A percentile compares a stretch with the other conserved stretches of the same genome.
These are phyloP conservation scores for Trichoderma asperellum DNA, from an alignment of 2,329 filamentous ascomycete genomes.

Conservation along the genomic window DNA sequence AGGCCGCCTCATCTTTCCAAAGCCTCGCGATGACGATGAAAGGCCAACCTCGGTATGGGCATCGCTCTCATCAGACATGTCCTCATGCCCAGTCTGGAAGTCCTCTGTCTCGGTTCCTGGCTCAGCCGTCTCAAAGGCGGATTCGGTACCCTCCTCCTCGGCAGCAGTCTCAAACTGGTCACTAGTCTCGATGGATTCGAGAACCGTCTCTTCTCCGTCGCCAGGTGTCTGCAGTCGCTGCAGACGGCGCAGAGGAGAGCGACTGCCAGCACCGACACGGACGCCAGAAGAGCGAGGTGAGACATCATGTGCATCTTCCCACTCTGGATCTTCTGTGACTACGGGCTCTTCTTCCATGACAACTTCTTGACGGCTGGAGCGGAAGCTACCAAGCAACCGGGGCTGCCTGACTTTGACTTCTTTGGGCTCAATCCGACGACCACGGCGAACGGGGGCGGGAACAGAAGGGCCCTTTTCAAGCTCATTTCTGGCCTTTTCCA, in stretches of 20 bases:
- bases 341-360: conserved; percentile 72
- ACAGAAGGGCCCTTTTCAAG: conserved; percentile 47
- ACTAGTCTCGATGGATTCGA: conserved; percentile 53
- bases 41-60: conserved; percentile 91
- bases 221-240: neutral
- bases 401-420: conserved; percentile 84
- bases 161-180: conserved; percentile 83
- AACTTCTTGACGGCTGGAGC: conserved; percentile 77
- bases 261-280: conserved; percentile 5
- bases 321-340: conserved; percentile 73
- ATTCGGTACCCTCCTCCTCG: conserved; percentile 64
- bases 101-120: conserved; percentile 86
- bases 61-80: conserved; percentile 67
- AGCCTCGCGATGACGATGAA: conserved; percentile 51
- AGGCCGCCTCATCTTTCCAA: conserved; percentile 48
- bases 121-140: conserved; percentile 71
- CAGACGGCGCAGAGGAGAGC: conserved; percentile 3
- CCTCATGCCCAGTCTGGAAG: conserved; percentile 92
- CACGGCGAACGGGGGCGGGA: conserved; percentile 58
- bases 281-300: conserved; percentile 34
- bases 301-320: conserved; percentile 74
- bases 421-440: conserved; percentile 64
- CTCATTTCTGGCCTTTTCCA: conserved; percentile 68
- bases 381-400: conserved; percentile 74
- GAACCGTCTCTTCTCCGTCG: conserved; percentile 1